phyloP scores from a whole-genome alignment of 495 filamentous ascomycete genomes.

The Choiromyces venosus region DNA sequence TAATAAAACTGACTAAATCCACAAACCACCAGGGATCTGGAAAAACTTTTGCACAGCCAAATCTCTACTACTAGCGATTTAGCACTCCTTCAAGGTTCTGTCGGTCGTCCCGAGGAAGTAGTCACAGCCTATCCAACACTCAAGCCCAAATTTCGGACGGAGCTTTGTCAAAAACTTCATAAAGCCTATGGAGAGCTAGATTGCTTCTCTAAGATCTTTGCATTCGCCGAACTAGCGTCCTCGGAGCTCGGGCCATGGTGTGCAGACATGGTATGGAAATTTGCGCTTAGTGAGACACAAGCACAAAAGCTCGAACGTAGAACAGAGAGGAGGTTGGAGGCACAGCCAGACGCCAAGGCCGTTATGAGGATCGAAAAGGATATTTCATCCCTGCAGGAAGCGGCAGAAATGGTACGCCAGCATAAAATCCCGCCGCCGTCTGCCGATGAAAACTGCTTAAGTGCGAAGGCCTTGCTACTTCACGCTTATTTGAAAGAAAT shows the following conservation, averaged over 20 bases:
- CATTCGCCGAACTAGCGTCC: conserved; percentile 53
- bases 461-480: conserved; percentile 66
- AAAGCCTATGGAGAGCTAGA: conserved; percentile 53
- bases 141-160: conserved; percentile 55
- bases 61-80: conserved; percentile 77
- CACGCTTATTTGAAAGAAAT: conserved; percentile 52
- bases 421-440: conserved; percentile 50
- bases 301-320: conserved; percentile 57
- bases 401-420: conserved; percentile 52
- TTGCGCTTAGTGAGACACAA: conserved; percentile 63
- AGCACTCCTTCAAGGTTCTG: conserved; percentile 54
- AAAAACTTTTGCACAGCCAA: conserved; percentile 67
- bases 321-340: conserved; percentile 48
- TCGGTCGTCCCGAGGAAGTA: conserved; percentile 58
- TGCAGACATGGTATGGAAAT: conserved; percentile 73
- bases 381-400: conserved; percentile 55
- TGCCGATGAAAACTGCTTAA: conserved; percentile 50
- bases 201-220: conserved; percentile 56
- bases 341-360: conserved; percentile 35
- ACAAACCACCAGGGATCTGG: conserved; percentile 56
- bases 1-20: conserved; percentile 1
- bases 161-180: conserved; percentile 56
- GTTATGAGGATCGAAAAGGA: conserved; percentile 45
- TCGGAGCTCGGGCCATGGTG: conserved; percentile 75
- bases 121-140: conserved; percentile 55